A percentile compares a stretch with the other conserved stretches of the same genome.
These are phyloP conservation scores for Aspergillus terreus DNA, from an alignment of 2,329 filamentous ascomycete species.

Conservation along the genomic window DNA sequence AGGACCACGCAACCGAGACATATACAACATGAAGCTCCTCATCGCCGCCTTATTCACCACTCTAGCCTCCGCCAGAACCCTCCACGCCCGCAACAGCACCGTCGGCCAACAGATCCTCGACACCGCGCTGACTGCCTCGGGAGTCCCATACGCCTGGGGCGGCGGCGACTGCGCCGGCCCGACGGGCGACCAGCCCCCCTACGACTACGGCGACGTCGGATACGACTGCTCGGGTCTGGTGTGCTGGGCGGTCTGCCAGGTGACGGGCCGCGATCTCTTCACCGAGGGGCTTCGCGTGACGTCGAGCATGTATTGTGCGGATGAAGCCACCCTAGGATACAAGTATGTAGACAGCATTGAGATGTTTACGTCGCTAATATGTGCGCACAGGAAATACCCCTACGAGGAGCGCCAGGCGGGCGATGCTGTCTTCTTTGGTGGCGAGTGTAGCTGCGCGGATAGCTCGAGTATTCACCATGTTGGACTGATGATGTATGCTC, in stretches of 20 bases:
- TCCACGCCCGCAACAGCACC: conserved; percentile 4
- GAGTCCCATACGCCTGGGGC: conserved; percentile 33
- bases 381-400: conserved; percentile 16
- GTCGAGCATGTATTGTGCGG: conserved; percentile 23
- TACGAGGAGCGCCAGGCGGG: conserved; percentile 18
- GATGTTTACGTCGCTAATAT: neutral
- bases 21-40: conserved; percentile 2
- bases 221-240: conserved; percentile 27
- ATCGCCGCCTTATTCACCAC: conserved; percentile 1
- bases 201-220: conserved; percentile 21
- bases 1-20: too few species aligned
- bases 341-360: conserved; percentile 14
- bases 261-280: conserved; percentile 25
- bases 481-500: conserved; percentile 10
- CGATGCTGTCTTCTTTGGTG: conserved; percentile 25
- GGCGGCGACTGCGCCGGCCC: conserved; percentile 25
- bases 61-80: conserved; percentile 13
- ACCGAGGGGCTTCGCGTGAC: conserved; percentile 21
- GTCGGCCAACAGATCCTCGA: conserved; percentile 39
- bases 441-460: conserved; percentile 6
- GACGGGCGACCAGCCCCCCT: conserved; percentile 19
- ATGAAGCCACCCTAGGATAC: conserved; percentile 15
- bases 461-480: conserved; percentile 9
- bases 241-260: conserved; percentile 26
- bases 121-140: conserved; percentile 48